Evolutionary conservation across 345 rosid species (phyloP).

Genomic region (Lumnitzera littorea): DNA sequence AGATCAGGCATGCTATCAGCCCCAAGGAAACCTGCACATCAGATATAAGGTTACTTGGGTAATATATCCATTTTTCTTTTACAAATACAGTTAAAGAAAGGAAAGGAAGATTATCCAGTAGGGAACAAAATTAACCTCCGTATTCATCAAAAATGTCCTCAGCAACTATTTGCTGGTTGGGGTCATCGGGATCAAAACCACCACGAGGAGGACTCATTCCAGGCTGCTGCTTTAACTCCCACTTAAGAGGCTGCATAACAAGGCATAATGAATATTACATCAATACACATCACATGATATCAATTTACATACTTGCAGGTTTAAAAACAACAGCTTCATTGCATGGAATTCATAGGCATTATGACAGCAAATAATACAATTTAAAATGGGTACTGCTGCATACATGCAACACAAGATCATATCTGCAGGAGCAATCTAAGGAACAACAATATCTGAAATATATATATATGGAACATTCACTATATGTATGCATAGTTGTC

Average conservation of each 20-base stretch:
- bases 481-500: too few species aligned
- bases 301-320: background rate
- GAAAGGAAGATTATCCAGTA: background rate
- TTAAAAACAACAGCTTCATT: background rate
- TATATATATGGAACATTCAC: too few species aligned
- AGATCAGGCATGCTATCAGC: constrained; percentile 54
- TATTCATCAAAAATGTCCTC: constrained; percentile 97
- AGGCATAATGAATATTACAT: background rate
- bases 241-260: constrained; percentile 67
- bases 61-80: constrained; percentile 3
- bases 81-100: background rate
- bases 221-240: constrained; percentile 96
- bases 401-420: too few species aligned
- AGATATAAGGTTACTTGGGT: background rate
- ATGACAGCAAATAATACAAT: too few species aligned
- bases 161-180: constrained; percentile 96
- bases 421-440: too few species aligned
- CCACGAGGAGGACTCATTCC: constrained; percentile 99
- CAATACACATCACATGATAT: background rate
- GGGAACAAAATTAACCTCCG: constrained; percentile 44
- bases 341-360: background rate
- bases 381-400: too few species aligned
- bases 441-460: too few species aligned
- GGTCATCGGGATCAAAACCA: constrained; percentile 80
- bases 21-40: constrained; percentile 64